Percentiles rank a stretch among this genome's conserved stretches.
Conservation (phyloP, 345 rosid species). For the Eucalyptus paniculata region DNA sequence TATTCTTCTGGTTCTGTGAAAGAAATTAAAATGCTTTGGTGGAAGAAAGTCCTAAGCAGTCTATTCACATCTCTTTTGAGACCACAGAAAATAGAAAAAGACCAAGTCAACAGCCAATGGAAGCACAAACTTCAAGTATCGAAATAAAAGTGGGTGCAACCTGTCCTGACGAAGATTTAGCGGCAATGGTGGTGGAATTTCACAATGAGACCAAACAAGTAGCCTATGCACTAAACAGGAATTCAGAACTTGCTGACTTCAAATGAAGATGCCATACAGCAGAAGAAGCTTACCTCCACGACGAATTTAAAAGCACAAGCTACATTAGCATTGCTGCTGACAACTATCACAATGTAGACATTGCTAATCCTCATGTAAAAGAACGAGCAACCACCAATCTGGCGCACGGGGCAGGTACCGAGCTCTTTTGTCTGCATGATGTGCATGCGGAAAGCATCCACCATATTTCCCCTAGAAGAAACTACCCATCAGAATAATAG, state of each 20-base stretch:
- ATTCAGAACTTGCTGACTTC: neutral
- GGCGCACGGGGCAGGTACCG: slow-evolving; percentile 94
- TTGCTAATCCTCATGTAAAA: slow-evolving; percentile 96
- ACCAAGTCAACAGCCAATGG: neutral
- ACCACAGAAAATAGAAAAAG: neutral
- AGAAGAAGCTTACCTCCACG: slow-evolving; percentile 52
- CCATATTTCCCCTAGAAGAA: slow-evolving; percentile 83
- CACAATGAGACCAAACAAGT: neutral
- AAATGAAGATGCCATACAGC: neutral
- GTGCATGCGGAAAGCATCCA: slow-evolving; percentile 97
- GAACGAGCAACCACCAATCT: slow-evolving; percentile 98
- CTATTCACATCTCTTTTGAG: neutral
- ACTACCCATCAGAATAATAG: neutral
- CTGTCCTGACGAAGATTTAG: neutral
- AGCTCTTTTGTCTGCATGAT: slow-evolving; percentile 98
- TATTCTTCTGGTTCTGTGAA: neutral
- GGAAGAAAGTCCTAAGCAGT: neutral
- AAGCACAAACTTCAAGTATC: neutral
- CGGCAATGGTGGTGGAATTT: neutral
- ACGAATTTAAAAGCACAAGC: slow-evolving; percentile 99
- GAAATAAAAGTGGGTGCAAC: neutral
- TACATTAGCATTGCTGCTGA: slow-evolving; percentile 98
- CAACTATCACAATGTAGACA: slow-evolving; percentile 95
- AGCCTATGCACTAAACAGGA: neutral
- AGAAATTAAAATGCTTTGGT: neutral